phyloP scores from a whole-genome alignment of 148 eudicot species.

The Chenopodium album region DNA sequence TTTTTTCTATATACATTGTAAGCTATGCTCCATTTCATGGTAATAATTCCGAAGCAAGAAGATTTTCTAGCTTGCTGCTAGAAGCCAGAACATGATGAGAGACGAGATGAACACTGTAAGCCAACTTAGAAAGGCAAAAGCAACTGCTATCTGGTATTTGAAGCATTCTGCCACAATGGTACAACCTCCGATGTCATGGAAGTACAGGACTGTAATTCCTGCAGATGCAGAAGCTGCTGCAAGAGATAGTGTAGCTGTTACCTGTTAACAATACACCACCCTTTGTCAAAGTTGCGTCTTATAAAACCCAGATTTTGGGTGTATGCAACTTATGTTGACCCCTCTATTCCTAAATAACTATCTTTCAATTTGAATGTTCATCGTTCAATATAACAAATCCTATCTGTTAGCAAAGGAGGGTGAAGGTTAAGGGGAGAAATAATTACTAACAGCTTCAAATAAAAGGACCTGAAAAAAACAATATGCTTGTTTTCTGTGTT shows the following conservation, averaged over 20 bases:
- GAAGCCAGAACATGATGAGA: constrained; percentile 73
- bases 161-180: constrained; percentile 43
- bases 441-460: background rate
- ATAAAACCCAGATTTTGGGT: background rate
- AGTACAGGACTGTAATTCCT: constrained; percentile 56
- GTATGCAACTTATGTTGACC: background rate
- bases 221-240: constrained; percentile 78
- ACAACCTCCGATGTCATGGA: constrained; percentile 50
- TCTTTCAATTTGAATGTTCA: background rate
- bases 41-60: constrained; percentile 3
- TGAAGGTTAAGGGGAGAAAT: background rate
- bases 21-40: background rate
- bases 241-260: constrained; percentile 65
- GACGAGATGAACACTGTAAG: constrained; percentile 50
- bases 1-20: constrained; percentile 22
- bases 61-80: constrained; percentile 54
- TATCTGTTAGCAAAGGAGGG: background rate
- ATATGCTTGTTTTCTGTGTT: background rate
- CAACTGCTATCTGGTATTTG: constrained; percentile 59
- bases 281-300: background rate
- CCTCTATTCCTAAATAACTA: background rate
- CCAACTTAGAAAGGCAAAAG: constrained; percentile 73
- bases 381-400: background rate
- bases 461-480: background rate
- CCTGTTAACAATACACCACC: constrained; percentile 34